Evolutionary conservation across 129 eudicot genomes (phyloP).

Genomic region (Apium graveolens): DNA sequence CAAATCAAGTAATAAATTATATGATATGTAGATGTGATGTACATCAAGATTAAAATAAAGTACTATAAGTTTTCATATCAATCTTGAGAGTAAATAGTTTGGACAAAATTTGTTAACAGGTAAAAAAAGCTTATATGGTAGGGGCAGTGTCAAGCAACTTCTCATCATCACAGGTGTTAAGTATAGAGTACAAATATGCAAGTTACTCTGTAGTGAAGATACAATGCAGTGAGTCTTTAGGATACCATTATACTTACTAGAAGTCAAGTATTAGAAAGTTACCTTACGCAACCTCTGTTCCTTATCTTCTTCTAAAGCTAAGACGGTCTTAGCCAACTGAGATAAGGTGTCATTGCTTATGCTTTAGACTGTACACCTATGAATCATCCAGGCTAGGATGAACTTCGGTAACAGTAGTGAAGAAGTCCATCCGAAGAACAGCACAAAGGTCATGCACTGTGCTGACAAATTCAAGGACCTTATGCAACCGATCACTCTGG

Average conservation of each 20-base stretch:
- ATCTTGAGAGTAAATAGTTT: not conserved
- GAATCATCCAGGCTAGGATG: conserved; percentile 86
- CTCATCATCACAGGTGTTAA: not conserved
- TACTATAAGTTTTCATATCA: not conserved
- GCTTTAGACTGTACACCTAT: conserved; percentile 64
- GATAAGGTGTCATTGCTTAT: conserved; percentile 88
- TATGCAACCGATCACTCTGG: conserved; percentile 91
- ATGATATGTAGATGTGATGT: not conserved
- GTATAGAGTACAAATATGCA: not conserved
- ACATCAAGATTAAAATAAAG: not conserved
- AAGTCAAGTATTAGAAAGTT: conserved; percentile 3
- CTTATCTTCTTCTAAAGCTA: conserved; percentile 70
- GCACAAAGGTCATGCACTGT: conserved; percentile 85
- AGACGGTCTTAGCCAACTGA: conserved; percentile 70
- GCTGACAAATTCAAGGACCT: conserved; percentile 86
- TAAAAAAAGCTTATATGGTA: no score
- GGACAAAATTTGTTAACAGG: not conserved
- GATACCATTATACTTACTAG: not conserved
- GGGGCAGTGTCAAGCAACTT: not conserved
- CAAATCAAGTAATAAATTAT: not conserved
- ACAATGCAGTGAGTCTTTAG: not conserved
- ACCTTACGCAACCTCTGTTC: conserved; percentile 87
- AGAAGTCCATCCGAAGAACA: conserved; percentile 87
- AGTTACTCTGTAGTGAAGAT: not conserved
- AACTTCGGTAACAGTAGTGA: conserved; percentile 69